phyloP scores from a whole-genome alignment of 352 stramenopile genomes.

The Phytopythium montanum region DNA sequence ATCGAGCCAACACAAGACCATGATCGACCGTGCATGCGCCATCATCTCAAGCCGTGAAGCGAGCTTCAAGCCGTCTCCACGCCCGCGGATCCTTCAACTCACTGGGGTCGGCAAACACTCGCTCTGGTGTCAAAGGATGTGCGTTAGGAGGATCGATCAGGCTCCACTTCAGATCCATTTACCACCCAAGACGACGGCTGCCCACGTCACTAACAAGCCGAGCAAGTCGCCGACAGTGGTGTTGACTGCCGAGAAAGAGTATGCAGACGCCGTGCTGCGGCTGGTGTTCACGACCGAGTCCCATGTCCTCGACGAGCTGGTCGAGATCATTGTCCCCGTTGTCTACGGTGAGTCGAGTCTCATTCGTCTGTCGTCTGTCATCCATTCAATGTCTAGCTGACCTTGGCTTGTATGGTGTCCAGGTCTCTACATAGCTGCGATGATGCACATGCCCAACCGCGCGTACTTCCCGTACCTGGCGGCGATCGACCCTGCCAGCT shows the following conservation, averaged over 20 bases:
- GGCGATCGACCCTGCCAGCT: background rate
- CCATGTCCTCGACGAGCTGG: background rate
- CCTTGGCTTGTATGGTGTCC: background rate
- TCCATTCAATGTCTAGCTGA: background rate
- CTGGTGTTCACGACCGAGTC: background rate
- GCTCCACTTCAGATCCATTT: background rate
- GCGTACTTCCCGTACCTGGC: background rate
- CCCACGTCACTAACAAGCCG: background rate
- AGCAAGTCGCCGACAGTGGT: background rate
- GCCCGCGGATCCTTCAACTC: background rate
- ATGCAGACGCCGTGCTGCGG: background rate
- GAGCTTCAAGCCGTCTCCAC: background rate
- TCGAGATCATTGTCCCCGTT: background rate
- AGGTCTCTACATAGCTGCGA: background rate
- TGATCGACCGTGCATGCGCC: background rate
- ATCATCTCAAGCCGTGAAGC: background rate
- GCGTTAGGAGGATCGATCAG: background rate
- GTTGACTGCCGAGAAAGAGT: background rate
- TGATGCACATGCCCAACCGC: slow-evolving; percentile 1
- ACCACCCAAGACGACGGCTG: background rate
- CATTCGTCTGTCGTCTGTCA: background rate
- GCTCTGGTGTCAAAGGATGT: background rate
- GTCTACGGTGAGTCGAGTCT: background rate
- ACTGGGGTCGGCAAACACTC: background rate
- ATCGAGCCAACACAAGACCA: background rate